Conservation (phyloP, 805 yeast genomes). For the Starmerella stigmatis region DNA sequence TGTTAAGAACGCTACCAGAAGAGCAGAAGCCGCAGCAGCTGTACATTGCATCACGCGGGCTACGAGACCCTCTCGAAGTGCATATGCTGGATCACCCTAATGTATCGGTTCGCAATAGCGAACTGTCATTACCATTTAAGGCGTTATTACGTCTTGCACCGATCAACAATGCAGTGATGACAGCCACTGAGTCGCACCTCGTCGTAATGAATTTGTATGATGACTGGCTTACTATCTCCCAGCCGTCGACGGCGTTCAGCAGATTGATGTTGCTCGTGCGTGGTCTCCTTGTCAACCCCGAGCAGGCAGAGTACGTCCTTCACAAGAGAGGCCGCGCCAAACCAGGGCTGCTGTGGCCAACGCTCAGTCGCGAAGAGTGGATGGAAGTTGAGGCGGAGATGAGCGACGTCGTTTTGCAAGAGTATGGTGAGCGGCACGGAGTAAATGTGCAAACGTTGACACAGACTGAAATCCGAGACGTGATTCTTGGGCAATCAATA, state of each 20-base stretch:
- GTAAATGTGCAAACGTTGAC: conserved; percentile 81
- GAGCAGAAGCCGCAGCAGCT: conserved; percentile 94
- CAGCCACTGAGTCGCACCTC: conserved; percentile 90
- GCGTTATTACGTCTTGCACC: conserved; percentile 76
- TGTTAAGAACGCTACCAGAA: conserved; percentile 74
- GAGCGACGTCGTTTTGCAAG: conserved; percentile 75
- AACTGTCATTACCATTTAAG: conserved; percentile 78
- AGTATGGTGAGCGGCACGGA: conserved; percentile 74
- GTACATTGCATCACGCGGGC: conserved; percentile 80
- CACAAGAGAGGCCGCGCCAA: conserved; percentile 69
- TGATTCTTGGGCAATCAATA: conserved; percentile 88
- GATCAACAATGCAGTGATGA: conserved; percentile 62
- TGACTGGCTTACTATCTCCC: conserved; percentile 78
- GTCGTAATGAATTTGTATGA: conserved; percentile 82
- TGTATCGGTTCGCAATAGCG: conserved; percentile 79
- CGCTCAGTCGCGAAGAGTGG: conserved; percentile 84
- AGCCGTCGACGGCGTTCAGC: conserved; percentile 89
- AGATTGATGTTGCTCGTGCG: conserved; percentile 73
- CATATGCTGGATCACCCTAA: conserved; percentile 96
- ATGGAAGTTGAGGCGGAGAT: conserved; percentile 74
- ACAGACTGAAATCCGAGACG: conserved; percentile 85
- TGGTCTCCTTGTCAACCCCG: conserved; percentile 67
- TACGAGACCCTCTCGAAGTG: conserved; percentile 88
- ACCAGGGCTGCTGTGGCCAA: conserved; percentile 87
- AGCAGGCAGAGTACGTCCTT: conserved; percentile 42